These are phyloP conservation scores for Xylariaceae sp. DNA, from an alignment of 2,329 filamentous ascomycete species.

Conservation along the genomic window DNA sequence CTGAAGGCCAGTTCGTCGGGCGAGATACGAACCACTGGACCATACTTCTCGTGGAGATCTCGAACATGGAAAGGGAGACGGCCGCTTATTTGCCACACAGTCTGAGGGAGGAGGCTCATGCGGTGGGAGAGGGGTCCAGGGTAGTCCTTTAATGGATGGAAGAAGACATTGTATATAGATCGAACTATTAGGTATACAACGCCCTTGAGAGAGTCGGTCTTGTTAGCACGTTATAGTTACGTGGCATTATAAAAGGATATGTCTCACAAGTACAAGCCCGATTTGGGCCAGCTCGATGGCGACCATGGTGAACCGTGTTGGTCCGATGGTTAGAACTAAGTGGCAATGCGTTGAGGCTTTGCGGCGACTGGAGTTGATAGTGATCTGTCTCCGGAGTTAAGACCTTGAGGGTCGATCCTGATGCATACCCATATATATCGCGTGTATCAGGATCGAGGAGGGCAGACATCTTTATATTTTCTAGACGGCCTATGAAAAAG, in stretches of 20 bases:
- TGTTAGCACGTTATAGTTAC: not conserved
- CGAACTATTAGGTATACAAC: conserved; percentile 6
- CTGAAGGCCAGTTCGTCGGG: conserved; percentile 40
- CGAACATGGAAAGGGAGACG: conserved; percentile 20
- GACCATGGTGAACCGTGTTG: not conserved
- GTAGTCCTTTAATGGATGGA: conserved; percentile 28
- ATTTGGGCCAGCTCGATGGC: conserved; percentile 10
- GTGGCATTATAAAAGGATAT: not conserved
- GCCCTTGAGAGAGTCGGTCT: conserved; percentile 1
- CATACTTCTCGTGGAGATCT: conserved; percentile 34
- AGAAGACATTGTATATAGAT: conserved; percentile 19
- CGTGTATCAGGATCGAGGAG: no score
- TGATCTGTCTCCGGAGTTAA: no score
- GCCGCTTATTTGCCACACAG: conserved; percentile 17
- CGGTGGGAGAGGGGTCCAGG: conserved; percentile 29
- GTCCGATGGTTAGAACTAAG: not conserved
- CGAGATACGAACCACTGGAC: conserved; percentile 37
- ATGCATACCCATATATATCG: no score
- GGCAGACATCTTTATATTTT: no score
- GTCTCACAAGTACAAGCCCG: conserved; percentile 11
- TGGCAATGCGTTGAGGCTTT: no score
- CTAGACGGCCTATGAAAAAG: no score
- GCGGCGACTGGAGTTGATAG: no score
- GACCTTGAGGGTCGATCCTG: no score
- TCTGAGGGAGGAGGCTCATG: conserved; percentile 21